Conservation (phyloP, 1,139 yeast genomes). For the Blastobotrys malaysiensis region DNA sequence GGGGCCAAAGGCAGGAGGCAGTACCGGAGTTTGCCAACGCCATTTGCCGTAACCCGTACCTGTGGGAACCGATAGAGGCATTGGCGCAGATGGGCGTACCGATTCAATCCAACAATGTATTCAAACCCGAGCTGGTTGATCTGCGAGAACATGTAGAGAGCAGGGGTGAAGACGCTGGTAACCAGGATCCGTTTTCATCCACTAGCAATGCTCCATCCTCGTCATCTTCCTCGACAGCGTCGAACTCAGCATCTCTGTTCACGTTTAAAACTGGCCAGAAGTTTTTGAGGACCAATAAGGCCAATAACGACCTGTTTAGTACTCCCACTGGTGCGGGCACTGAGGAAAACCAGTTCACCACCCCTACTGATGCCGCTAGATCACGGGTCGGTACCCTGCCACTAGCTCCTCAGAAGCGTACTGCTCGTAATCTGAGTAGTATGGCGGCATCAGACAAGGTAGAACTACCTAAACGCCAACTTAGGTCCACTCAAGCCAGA, state of each 20-base stretch:
- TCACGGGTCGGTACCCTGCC: conserved; percentile 14
- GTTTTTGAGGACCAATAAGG: conserved; percentile 5
- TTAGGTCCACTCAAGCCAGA: not conserved
- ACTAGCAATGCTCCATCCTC: not conserved
- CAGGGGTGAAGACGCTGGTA: conserved; percentile 2
- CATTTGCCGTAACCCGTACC: conserved; percentile 64
- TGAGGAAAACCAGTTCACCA: conserved; percentile 3
- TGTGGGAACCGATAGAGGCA: conserved; percentile 83
- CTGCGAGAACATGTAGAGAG: conserved; percentile 2
- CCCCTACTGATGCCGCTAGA: conserved; percentile 1
- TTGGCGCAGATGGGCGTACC: conserved; percentile 56
- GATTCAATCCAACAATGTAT: conserved; percentile 57
- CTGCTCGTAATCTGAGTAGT: conserved; percentile 15
- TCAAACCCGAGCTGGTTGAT: conserved; percentile 30
- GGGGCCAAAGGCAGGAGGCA: conserved; percentile 60
- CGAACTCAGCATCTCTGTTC: conserved; percentile 6
- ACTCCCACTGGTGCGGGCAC: conserved; percentile 14
- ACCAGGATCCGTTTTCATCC: conserved; percentile 7
- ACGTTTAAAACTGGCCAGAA: conserved; percentile 18
- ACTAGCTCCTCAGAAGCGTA: conserved; percentile 25
- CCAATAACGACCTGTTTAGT: conserved; percentile 7
- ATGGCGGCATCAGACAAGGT: conserved; percentile 1
- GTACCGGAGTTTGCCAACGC: conserved; percentile 65
- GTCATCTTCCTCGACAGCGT: conserved; percentile 14
- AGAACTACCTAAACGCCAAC: not conserved